A percentile compares a stretch with the other conserved stretches of the same genome.
Conservation (phyloP, 805 yeast genomes). For the Spathaspora sp. region DNA sequence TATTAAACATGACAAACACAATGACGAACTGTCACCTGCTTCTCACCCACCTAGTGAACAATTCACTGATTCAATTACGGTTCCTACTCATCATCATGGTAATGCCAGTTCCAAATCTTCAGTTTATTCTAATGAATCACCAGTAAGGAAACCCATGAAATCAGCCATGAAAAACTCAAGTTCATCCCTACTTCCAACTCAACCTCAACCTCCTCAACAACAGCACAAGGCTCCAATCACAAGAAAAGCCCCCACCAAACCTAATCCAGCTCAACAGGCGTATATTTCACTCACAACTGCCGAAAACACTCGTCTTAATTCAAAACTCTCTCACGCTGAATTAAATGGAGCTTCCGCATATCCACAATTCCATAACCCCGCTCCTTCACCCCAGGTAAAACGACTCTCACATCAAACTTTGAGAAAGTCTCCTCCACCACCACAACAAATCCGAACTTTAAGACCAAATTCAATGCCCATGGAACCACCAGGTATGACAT, state of each 20-base stretch:
- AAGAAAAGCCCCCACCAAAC: background rate
- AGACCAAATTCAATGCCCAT: conserved; percentile 18
- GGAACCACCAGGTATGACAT: background rate
- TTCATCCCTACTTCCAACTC: conserved; percentile 1
- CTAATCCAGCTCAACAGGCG: conserved; percentile 55
- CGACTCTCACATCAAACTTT: conserved; percentile 21
- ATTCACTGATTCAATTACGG: background rate
- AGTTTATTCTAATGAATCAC: conserved; percentile 26
- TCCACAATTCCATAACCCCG: conserved; percentile 1
- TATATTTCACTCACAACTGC: conserved; percentile 71
- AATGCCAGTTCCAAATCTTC: conserved; percentile 28
- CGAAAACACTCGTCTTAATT: conserved; percentile 72
- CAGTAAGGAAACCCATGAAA: conserved; percentile 39
- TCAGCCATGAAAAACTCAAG: conserved; percentile 48
- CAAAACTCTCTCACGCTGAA: conserved; percentile 45
- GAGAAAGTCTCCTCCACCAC: conserved; percentile 3
- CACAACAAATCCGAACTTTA: conserved; percentile 10
- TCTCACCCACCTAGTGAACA: too few relatives aligned
- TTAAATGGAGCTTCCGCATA: conserved; percentile 7
- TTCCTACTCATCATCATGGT: background rate
- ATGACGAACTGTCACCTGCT: background rate
- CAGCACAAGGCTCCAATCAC: background rate
- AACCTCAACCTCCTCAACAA: background rate
- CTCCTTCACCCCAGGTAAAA: conserved; percentile 6
- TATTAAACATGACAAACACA: background rate